Base-by-base conservation (phyloP, 139 green algal species). In the Chlamydomonas schloesseri region DNA sequence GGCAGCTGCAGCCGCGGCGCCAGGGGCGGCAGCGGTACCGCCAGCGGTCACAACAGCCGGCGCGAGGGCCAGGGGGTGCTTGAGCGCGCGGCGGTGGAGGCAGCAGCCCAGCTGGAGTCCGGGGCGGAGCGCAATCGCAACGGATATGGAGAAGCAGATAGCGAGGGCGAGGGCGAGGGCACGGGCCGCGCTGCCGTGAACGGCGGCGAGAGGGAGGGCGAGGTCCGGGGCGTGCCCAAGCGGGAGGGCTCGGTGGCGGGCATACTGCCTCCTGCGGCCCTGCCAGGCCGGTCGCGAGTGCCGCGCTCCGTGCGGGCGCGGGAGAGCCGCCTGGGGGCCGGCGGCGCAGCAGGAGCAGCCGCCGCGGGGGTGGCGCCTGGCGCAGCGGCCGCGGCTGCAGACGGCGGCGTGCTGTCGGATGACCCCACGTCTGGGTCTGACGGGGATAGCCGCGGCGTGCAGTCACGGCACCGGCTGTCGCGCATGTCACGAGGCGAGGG, bases 261-360 rank as follows among this genome's bases (percentile, higher is more conserved):
- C 14, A 36, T 20, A 20, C 62, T 83, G 60, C 60, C 62, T 28
- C 76, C 76, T 5, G 76, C 76, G 8, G 76, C 73, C 9, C 76
- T 83, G 36, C 76, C 76, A 5, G 76, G 76, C 28, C 47, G 29
- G 29, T 4, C 20, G 31, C 76, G 76, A 0, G 76, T 83, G 76
- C 76, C 76, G 8, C 26, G 76, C 4, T 83, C 76, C 26, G 76
- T 83, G 37, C 36, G 29, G 24, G 76, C 76, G 20, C n/a, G 76
- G 34, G 76, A 83, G 62, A 83, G 60, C 76, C 76, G 76, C 37
- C 36, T 83, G 14, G 28, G 60, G 17, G 57, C 57, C 14, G 57
- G 17, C 57, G 15, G 53, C 53, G 13, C n/a, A n/a, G n/a, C n/a
- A n/a, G n/a, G n/a, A n/a, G n/a, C n/a, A n/a, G n/a, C n/a, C n/a